These are phyloP conservation scores for Rhodotorula sp. DNA, from an alignment of 1,284 basidiomycete species.

Conservation along the genomic window DNA sequence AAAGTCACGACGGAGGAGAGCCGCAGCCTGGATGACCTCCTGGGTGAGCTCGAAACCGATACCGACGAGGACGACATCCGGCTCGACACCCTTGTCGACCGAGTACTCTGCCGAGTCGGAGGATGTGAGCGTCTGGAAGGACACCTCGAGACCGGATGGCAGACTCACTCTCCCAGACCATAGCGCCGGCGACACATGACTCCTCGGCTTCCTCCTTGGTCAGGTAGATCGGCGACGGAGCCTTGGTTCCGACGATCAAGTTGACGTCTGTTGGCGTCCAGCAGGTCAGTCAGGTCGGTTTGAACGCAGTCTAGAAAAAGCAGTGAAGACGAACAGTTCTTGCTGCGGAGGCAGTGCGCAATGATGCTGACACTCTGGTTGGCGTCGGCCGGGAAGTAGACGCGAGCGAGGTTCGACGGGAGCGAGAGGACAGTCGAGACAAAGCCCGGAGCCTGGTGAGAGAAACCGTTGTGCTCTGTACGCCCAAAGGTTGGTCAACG, in stretches of 20 bases:
- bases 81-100: slow-evolving; percentile 53
- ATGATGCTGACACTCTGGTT: slow-evolving; percentile 75
- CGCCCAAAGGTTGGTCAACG: background rate
- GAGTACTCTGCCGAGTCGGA: slow-evolving; percentile 47
- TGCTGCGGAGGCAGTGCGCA: slow-evolving; percentile 75
- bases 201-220: slow-evolving; percentile 51
- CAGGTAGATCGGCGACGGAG: slow-evolving; percentile 47
- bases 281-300: background rate
- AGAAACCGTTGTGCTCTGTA: slow-evolving; percentile 56
- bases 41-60: slow-evolving; percentile 51
- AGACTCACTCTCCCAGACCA: slow-evolving; percentile 50
- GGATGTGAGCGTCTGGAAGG: too few relatives aligned
- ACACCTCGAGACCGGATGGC: background rate
- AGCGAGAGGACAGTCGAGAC: slow-evolving; percentile 77
- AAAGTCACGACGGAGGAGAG: slow-evolving; percentile 46
- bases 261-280: slow-evolving; percentile 58
- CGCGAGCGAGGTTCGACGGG: slow-evolving; percentile 69
- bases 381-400: slow-evolving; percentile 86
- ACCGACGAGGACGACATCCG: slow-evolving; percentile 54
- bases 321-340: slow-evolving; percentile 57
- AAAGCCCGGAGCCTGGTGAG: slow-evolving; percentile 66
- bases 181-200: slow-evolving; percentile 50
- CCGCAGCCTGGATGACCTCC: slow-evolving; percentile 51
- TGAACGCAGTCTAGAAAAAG: background rate
- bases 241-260: slow-evolving; percentile 79